Evolutionary conservation across 208 protist species (phyloP), one percentile per base, ranked within the genome.

Genomic region (Tritrichomonas musculus): DNA sequence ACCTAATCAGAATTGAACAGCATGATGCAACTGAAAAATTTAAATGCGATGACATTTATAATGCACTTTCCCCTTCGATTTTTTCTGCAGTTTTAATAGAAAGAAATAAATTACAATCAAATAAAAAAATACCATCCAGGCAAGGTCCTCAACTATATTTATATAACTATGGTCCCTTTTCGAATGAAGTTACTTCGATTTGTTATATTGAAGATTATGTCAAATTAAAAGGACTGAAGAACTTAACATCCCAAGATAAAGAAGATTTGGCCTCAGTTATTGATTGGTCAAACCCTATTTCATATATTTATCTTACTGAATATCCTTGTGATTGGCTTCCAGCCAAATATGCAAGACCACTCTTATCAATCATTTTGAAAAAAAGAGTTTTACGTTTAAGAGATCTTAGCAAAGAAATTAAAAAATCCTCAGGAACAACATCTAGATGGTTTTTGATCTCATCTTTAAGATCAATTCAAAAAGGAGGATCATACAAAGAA

Each of bases 311-410:
- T 57, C 77, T 88, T 57, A 47, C 57, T 20, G 1, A 88, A 2
- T 57, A 88, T 57, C 25, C 2, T 13, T 88, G 77, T n/a, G 77
- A 88, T 57, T 88, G 77, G 77, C 47, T 88, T 57, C 77, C 77
- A 88, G 0, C 47, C 11, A n/a, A 36, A 1, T 11, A 57, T 60
- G 44, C 47, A 33, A 20, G 41, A 17, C 77, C 77, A 57, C 47
- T 88, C 4, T 88, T 44, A 8, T 0, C 33, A 20, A 39, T 1
- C 0, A 60, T 88, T 57, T 57, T 88, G 41, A 57, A 33, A 3
- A 57, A 27, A 1, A 3, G 77, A 39, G 4, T 0, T 39, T 8
- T 8, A 39, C 9, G 14, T 11, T 20, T 49, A 3, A 25, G 8
- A 33, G 11, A 27, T 39, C 57, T 88, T 36, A 30, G 41, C 9